A percentile compares a stretch with the other conserved stretches of the same genome.
Conservation (phyloP, 2,329 filamentous ascomycete species). For the Exophiala sp. region DNA sequence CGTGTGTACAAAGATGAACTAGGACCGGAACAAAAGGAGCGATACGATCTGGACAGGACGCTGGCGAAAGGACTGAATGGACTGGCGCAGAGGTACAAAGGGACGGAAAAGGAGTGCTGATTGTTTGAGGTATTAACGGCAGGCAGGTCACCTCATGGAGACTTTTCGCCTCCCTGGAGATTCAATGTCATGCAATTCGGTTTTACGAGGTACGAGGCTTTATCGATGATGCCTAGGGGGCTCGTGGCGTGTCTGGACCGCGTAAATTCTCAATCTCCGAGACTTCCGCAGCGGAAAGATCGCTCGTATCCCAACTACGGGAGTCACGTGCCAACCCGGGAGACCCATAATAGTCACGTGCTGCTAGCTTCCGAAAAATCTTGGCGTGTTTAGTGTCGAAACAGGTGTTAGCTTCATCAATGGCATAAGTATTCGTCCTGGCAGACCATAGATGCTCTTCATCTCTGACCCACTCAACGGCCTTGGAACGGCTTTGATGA, state of each 20-base stretch:
- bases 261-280: slow-evolving; percentile 1
- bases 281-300: slow-evolving; percentile 1
- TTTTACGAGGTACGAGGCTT: background rate
- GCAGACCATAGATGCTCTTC: too few species aligned
- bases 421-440: too few species aligned
- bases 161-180: background rate
- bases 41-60: background rate
- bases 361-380: too few species aligned
- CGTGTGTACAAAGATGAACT: background rate
- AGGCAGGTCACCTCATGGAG: too few species aligned
- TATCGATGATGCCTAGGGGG: background rate
- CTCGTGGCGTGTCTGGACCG: slow-evolving; percentile 6
- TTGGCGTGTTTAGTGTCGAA: too few species aligned
- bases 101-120: background rate
- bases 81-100: background rate
- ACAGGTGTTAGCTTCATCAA: too few species aligned
- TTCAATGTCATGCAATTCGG: slow-evolving; percentile 11
- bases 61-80: background rate
- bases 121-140: too few species aligned
- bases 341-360: too few species aligned
- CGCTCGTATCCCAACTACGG: background rate
- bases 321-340: too few species aligned
- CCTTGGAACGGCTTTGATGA: too few species aligned
- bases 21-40: background rate
- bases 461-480: too few species aligned